A percentile compares a stretch with the other conserved stretches of the same genome.
These are phyloP conservation scores for Gaillardinia entomophila DNA, from an alignment of 805 yeast genomes.

Conservation along the genomic window DNA sequence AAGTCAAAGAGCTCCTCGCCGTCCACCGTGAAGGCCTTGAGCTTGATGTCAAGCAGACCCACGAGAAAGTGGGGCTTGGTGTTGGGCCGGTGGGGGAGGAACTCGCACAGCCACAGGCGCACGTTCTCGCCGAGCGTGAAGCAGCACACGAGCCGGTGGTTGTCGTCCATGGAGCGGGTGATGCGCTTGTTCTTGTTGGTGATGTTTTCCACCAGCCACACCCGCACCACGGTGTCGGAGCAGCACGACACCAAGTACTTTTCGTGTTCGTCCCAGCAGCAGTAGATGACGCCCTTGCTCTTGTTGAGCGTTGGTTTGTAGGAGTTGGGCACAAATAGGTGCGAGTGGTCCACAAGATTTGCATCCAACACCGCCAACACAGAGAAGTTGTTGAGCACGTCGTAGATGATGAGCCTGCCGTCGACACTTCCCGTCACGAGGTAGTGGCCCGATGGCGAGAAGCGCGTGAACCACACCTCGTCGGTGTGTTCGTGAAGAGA, in stretches of 20 bases:
- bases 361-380: conserved; percentile 26
- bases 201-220: conserved; percentile 56
- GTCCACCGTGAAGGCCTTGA: conserved; percentile 32
- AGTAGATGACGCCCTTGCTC: conserved; percentile 44
- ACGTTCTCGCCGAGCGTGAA: conserved; percentile 36
- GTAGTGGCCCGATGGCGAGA: conserved; percentile 70
- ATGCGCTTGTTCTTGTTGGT: conserved; percentile 13
- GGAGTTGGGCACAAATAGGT: conserved; percentile 19
- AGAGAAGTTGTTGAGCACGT: conserved; percentile 42
- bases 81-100: conserved; percentile 45
- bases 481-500: conserved; percentile 50
- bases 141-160: conserved; percentile 22
- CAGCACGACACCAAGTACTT: conserved; percentile 62
- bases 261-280: conserved; percentile 76
- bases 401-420: conserved; percentile 57
- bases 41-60: conserved; percentile 70
- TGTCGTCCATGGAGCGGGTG: conserved; percentile 20
- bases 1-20: conserved; percentile 40
- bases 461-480: conserved; percentile 82
- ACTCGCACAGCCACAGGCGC: conserved; percentile 52
- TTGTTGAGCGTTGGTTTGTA: conserved; percentile 18
- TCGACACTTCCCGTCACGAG: conserved; percentile 78
- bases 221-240: conserved; percentile 60
- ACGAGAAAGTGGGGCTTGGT: conserved; percentile 47
- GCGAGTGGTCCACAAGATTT: conserved; percentile 18